Evolutionary conservation across 2,329 filamentous ascomycete genomes (phyloP).

Genomic region (Fusarium sambucinum): DNA sequence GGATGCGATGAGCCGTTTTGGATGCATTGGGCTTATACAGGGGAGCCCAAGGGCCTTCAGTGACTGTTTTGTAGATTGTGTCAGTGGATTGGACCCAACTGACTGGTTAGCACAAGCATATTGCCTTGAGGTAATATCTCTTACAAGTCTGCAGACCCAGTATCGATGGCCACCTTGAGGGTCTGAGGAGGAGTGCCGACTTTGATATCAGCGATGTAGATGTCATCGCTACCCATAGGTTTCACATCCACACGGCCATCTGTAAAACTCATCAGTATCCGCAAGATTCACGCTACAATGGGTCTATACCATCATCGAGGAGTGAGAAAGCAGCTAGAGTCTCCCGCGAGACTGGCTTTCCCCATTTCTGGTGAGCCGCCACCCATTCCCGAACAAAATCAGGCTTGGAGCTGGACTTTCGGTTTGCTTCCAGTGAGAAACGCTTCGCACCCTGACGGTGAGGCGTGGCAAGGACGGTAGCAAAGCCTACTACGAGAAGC

Average conservation of each 20-base stretch:
- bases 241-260: constrained; percentile 52
- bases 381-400: constrained; percentile 53
- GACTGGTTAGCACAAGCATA: constrained; percentile 14
- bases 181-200: constrained; percentile 63
- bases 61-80: constrained; percentile 54
- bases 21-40: constrained; percentile 61
- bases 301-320: constrained; percentile 46
- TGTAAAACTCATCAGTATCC: constrained; percentile 39
- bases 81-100: constrained; percentile 69
- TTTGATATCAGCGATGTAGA: constrained; percentile 59
- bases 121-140: constrained; percentile 52
- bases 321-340: constrained; percentile 46
- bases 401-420: constrained; percentile 40
- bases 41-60: constrained; percentile 53
- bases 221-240: constrained; percentile 57
- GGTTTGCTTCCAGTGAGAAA: constrained; percentile 50
- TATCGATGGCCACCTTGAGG: constrained; percentile 64
- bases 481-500: constrained; percentile 28
- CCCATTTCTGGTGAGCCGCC: constrained; percentile 53
- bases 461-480: constrained; percentile 31
- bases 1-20: constrained; percentile 56
- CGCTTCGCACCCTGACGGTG: constrained; percentile 2
- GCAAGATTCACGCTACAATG: too few relatives aligned
- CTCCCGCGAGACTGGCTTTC: constrained; percentile 40
- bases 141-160: constrained; percentile 72